phyloP scores from a whole-genome alignment of 768 basidiomycete genomes.

The Fomitopsis serialis region DNA sequence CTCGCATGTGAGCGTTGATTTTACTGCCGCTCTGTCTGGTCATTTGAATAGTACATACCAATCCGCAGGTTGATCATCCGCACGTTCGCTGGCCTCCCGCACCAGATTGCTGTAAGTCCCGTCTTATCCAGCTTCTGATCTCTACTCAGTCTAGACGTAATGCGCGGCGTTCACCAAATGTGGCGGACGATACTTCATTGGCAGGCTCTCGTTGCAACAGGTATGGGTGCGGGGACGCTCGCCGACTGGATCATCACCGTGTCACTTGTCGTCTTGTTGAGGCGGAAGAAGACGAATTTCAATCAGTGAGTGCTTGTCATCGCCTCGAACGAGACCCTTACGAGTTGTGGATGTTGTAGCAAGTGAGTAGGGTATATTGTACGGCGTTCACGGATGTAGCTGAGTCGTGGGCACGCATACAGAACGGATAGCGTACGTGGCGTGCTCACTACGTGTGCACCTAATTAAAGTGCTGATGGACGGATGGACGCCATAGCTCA shows the following conservation, averaged over 20 bases:
- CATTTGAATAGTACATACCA: no score
- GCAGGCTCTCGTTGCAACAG: conserved; percentile 4
- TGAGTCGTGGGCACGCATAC: not conserved
- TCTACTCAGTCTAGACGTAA: not conserved
- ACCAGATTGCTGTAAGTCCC: not conserved
- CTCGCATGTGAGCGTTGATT: not conserved
- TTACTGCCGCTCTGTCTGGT: not conserved
- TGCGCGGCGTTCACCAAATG: not conserved
- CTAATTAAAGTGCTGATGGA: not conserved
- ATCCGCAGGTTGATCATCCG: conserved; percentile 1
- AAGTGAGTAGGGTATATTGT: not conserved
- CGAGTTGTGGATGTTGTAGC: not conserved
- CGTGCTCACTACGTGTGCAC: not conserved
- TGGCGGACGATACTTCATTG: not conserved
- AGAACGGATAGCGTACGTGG: conserved; percentile 7
- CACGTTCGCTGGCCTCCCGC: not conserved
- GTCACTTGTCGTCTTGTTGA: conserved; percentile 6
- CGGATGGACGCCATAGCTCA: not conserved
- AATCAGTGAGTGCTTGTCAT: conserved; percentile 2
- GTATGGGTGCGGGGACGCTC: conserved; percentile 9
- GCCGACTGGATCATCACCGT: conserved; percentile 11
- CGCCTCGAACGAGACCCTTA: not conserved
- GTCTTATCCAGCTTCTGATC: no score
- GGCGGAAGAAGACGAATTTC: conserved; percentile 6
- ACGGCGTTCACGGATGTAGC: not conserved